Base-by-base conservation (phyloP, 2,329 filamentous ascomycete genomes). In the Pseudomassariella vexata region DNA sequence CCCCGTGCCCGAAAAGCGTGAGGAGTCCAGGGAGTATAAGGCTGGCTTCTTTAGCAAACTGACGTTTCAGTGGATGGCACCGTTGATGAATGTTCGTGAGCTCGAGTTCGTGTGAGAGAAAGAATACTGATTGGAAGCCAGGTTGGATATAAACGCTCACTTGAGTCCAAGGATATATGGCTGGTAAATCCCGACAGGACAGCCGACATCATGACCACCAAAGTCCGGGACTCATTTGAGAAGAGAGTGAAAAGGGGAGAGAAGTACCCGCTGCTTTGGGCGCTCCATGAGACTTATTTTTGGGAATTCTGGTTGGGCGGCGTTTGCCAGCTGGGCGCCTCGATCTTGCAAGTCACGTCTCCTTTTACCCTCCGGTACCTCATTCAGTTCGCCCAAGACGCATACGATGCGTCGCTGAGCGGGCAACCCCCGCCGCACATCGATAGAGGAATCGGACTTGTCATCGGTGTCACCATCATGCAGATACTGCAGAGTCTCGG, bases 151-250 rank as follows among this genome's bases (percentile, higher is more conserved):
- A 80, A 86, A 52, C 80, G 92, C 10, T 77, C 80, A 3, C 70
- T 98, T 3, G 82, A 95, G 49, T 63, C 80, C 34, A 85, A 84
- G 44, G 92, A 98, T 55, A 78, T 98, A 36, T 96, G 88, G 82
- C 64, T 70, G 1, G 84, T 96, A 45, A 95, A 95, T 42, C 89
- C 89, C 1, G 65, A 84, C 38, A 73, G 92, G 38, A 73, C 77
- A 11, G 79, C 86, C 26, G 78, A 85, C 40, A 64, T 77, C 9
- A 65, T 95, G 56, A 79, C 84, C 6, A 57, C 62, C 6, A 82
- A 70, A 44, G 63, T 94, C 27, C 71, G 79, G 38, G 67, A 64
- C 5, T 75, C 82, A 0, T 89, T 95, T 53, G 66, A 81, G 39
- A 73, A 67, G 42, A 73, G 85, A n/a, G 66, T 77, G 5, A 70